These are phyloP conservation scores for Epichloe scottii DNA, from an alignment of 2,329 filamentous ascomycete genomes.

Conservation along the genomic window DNA sequence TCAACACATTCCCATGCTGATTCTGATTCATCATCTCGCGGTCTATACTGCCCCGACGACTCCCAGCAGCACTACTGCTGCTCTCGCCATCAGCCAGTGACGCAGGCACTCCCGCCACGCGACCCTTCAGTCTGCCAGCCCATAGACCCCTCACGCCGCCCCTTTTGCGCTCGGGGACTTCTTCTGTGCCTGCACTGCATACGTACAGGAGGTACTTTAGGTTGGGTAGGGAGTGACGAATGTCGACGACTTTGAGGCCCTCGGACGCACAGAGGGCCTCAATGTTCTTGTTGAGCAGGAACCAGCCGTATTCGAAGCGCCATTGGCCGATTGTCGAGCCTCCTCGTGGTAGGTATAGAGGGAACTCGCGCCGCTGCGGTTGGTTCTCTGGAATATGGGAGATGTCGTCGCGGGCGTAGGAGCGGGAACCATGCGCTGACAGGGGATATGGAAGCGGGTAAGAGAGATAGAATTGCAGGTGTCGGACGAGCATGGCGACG, in stretches of 20 bases:
- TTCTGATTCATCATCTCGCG: slow-evolving; percentile 26
- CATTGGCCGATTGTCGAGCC: slow-evolving; percentile 61
- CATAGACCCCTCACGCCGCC: slow-evolving; percentile 49
- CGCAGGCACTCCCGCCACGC: slow-evolving; percentile 13
- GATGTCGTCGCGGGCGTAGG: slow-evolving; percentile 65
- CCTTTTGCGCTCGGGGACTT: slow-evolving; percentile 47
- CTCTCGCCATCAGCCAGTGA: slow-evolving; percentile 21
- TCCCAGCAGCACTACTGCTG: slow-evolving; percentile 25
- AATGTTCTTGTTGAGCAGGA: slow-evolving; percentile 92
- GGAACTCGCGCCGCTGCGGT: slow-evolving; percentile 55
- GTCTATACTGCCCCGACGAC: slow-evolving; percentile 30
- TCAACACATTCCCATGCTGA: slow-evolving; percentile 26
- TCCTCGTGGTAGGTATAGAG: slow-evolving; percentile 55
- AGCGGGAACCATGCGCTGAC: slow-evolving; percentile 58
- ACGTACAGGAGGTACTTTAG: slow-evolving; percentile 88
- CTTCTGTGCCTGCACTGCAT: slow-evolving; percentile 62
- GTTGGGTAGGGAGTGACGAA: slow-evolving; percentile 85
- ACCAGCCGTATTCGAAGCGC: slow-evolving; percentile 92
- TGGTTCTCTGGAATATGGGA: slow-evolving; percentile 37
- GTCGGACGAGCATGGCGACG: slow-evolving; percentile 60
- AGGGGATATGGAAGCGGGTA: slow-evolving; percentile 73
- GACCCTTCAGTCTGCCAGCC: slow-evolving; percentile 32
- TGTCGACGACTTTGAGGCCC: slow-evolving; percentile 71
- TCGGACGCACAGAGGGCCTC: slow-evolving; percentile 55
- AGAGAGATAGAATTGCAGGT: slow-evolving; percentile 71